Evolutionary conservation across 2,329 filamentous ascomycete species (phyloP), one percentile per base, ranked within the genome.

Genomic region (Alternaria hordeiaustralica): DNA sequence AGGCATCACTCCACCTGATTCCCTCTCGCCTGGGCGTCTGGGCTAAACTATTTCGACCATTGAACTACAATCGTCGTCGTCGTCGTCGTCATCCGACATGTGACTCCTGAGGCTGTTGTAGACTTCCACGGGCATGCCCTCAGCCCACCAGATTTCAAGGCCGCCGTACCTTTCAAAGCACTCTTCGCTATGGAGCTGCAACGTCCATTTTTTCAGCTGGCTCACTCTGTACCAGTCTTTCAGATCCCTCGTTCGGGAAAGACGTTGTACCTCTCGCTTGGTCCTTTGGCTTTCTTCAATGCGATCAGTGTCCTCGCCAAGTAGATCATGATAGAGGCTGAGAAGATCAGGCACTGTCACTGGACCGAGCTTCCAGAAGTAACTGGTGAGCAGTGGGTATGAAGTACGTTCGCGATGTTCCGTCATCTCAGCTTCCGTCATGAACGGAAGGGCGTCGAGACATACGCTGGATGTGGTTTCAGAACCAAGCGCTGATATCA

Each of bases 131-230:
- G 55, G 80, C 47, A 77, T 70, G 7, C 59, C 61, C n/a, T 71
- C 63, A 13, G 58, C 53, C 58, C 59, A 57, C 72, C 74, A 77
- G 13, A 77, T 55, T 43, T 74, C 68, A 45, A 78, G 43, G 11
- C 68, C 63, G 2, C 75, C 75, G 68, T 66, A 77, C 33, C 28
- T 13, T 61, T 75, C 71, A 46, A 77, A 67, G 21, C 71, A 75
- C 61, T 76, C 75, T 6, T 75, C 74, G 2, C 64, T 68, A 46
- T 78, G 77, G 63, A 77, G 51, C 41, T 71, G 62, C 57, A 78
- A n/a, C 23, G 70, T 65, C 73, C 75, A 77, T 26, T 45, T 66
- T 1, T 77, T 65, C 60, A 74, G 69, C 3, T n/a, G 45, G 9
- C 60, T 66, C 46, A 73, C 11, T 6, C 49, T 30, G 1, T 49